phyloP scores from a whole-genome alignment of 2,329 filamentous ascomycete genomes.

The Thelonectria olida region DNA sequence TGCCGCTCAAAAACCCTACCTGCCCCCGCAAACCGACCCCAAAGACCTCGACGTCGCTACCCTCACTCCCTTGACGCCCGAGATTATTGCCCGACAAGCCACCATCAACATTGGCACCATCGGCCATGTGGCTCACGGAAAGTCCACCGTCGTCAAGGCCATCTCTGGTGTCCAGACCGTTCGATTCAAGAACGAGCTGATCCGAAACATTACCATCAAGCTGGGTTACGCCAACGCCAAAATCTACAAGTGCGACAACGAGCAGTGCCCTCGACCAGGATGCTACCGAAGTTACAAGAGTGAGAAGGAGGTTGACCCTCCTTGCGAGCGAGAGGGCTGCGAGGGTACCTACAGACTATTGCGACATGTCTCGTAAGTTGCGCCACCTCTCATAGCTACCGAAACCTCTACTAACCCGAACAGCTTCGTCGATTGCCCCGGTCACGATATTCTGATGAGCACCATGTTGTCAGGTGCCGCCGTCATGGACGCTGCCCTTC shows the following conservation, averaged over 20 bases:
- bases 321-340: conserved; percentile 94
- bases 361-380: conserved; percentile 88
- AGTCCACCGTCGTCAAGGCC: conserved; percentile 98
- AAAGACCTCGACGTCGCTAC: conserved; percentile 83
- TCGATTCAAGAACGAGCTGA: conserved; percentile 99
- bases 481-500: conserved; percentile 98
- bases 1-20: conserved; percentile 60
- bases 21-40: conserved; percentile 92
- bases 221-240: conserved; percentile 99
- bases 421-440: conserved; percentile 97
- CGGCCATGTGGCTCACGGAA: conserved; percentile 98
- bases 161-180: conserved; percentile 99
- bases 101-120: conserved; percentile 99
- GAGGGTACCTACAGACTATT: conserved; percentile 86
- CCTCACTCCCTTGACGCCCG: conserved; percentile 87
- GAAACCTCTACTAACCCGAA: conserved; percentile 28
- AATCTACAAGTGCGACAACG: conserved; percentile 98
- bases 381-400: not conserved
- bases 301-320: conserved; percentile 97
- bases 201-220: conserved; percentile 99
- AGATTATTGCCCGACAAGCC: conserved; percentile 97
- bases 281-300: conserved; percentile 98
- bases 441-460: conserved; percentile 99
- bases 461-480: conserved; percentile 99
- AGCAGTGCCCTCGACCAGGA: conserved; percentile 88